Percentiles rank a stretch among this genome's conserved stretches.
phyloP scores from a whole-genome alignment of 306 rosid species.

The Benincasa hispida region DNA sequence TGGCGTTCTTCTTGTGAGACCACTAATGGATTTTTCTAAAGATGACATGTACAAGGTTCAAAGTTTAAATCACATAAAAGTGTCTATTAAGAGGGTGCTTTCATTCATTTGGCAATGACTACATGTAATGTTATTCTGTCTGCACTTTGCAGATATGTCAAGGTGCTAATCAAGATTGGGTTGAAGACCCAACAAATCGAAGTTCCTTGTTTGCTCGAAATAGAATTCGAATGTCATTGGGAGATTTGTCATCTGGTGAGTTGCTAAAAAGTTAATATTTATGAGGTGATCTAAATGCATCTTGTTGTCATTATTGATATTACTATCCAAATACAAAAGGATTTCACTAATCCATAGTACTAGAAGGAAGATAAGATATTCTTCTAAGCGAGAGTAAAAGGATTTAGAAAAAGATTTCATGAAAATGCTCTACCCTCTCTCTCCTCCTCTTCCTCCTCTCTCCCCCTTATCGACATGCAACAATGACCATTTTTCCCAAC shows the following conservation, averaged over 20 bases:
- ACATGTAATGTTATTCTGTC: background rate
- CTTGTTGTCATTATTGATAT: background rate
- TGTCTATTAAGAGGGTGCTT: background rate
- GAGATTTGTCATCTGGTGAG: slow-evolving; percentile 53
- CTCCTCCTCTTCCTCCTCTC: too few species aligned
- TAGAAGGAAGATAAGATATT: background rate
- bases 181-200: slow-evolving; percentile 89
- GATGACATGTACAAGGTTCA: slow-evolving; percentile 83
- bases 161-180: slow-evolving; percentile 57
- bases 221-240: slow-evolving; percentile 61
- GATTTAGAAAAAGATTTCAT: background rate
- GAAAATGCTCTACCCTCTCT: too few species aligned
- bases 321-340: background rate
- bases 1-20: slow-evolving; percentile 71
- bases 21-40: slow-evolving; percentile 69
- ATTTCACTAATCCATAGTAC: background rate
- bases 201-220: slow-evolving; percentile 63
- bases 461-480: too few species aligned
- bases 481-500: too few species aligned
- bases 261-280: slow-evolving; percentile 4
- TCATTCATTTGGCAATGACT: background rate
- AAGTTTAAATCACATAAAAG: background rate
- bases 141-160: slow-evolving; percentile 48
- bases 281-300: background rate
- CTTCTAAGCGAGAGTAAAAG: background rate